phyloP scores from a whole-genome alignment of 148 eudicot genomes.

The Amaranthus hypochondriacus region DNA sequence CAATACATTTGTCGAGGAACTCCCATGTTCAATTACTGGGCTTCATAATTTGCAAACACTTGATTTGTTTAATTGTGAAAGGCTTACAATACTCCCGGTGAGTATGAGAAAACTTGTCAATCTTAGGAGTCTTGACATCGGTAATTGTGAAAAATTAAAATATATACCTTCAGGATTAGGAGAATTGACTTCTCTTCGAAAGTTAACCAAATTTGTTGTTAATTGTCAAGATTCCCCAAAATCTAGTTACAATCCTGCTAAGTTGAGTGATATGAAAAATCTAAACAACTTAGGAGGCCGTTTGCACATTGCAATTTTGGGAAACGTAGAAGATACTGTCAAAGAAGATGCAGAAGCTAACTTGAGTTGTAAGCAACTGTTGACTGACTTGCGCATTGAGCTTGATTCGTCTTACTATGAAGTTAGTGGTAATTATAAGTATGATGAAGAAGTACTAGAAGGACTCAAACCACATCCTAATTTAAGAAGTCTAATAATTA shows the following conservation, averaged over 20 bases:
- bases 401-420: background rate
- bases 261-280: conserved; percentile 13
- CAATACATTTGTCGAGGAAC: background rate
- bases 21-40: conserved; percentile 14
- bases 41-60: conserved; percentile 36
- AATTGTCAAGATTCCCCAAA: background rate
- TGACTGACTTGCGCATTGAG: background rate
- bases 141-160: background rate
- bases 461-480: conserved; percentile 24
- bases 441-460: conserved; percentile 15
- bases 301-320: background rate
- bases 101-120: conserved; percentile 1
- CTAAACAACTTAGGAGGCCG: conserved; percentile 3
- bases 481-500: conserved; percentile 4
- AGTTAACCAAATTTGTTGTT: background rate
- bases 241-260: background rate
- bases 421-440: background rate
- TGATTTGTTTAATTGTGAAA: background rate
- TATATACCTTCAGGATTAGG: conserved; percentile 8
- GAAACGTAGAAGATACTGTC: background rate
- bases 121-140: conserved; percentile 4
- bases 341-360: conserved; percentile 5
- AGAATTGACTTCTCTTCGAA: background rate
- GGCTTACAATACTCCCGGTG: background rate
- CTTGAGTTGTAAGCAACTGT: background rate